These are phyloP conservation scores for Dendrobium nobile DNA, from an alignment of 106 monocot genomes.

Conservation along the genomic window DNA sequence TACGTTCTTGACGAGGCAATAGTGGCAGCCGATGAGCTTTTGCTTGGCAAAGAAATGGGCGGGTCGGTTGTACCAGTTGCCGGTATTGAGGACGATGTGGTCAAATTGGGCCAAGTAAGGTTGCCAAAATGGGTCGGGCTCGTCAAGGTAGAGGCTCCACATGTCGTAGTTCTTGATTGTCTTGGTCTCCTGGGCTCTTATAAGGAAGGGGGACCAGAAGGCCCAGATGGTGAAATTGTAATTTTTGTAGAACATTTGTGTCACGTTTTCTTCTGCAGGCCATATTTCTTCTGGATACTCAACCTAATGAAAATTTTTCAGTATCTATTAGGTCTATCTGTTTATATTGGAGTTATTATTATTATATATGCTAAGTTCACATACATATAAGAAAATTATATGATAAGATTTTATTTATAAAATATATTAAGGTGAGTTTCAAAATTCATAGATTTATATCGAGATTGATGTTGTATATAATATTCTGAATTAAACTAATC, in stretches of 20 bases:
- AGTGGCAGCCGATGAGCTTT: conserved; percentile 32
- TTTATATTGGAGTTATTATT: no score
- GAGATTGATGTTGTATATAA: no score
- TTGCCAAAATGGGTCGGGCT: conserved; percentile 27
- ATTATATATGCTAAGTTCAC: no score
- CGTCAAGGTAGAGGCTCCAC: conserved; percentile 42
- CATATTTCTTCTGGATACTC: conserved; percentile 34
- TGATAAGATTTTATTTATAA: no score
- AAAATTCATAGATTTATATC: no score
- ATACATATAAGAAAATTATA: no score
- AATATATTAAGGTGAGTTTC: no score
- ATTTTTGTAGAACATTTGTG: conserved; percentile 25
- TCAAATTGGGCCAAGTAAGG: conserved; percentile 15
- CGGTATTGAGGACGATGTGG: conserved; percentile 37
- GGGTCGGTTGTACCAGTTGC: conserved; percentile 59
- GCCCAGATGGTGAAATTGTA: conserved; percentile 44
- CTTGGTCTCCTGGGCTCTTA: conserved; percentile 13
- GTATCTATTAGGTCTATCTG: no score
- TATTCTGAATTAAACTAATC: no score
- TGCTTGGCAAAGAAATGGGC: conserved; percentile 24
- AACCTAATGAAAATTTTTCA: conserved; percentile 17
- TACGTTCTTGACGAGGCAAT: conserved; percentile 9
- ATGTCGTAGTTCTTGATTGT: background rate
- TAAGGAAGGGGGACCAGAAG: conserved; percentile 56
- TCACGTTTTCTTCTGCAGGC: conserved; percentile 14